phyloP scores from a whole-genome alignment of 2,329 filamentous ascomycete species.

The Plectosphaerella plurivora region DNA sequence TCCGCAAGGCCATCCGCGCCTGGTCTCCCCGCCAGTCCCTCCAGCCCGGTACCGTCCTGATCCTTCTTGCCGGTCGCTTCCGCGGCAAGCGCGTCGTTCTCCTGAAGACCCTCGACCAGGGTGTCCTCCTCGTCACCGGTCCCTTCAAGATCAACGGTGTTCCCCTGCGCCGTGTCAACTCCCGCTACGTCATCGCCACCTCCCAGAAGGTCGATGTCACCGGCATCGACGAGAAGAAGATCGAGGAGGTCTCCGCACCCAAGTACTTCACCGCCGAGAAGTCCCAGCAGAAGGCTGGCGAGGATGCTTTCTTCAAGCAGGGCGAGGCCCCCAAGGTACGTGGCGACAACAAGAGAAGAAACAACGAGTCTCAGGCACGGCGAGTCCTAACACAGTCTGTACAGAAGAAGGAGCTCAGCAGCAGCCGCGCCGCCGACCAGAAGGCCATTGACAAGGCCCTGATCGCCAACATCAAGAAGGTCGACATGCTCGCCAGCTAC shows the following conservation, averaged over 20 bases:
- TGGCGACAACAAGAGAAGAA: neutral
- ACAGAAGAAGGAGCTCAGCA: constrained; percentile 96
- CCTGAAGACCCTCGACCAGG: constrained; percentile 95
- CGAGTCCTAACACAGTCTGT: constrained; percentile 19
- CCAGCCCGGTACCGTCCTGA: constrained; percentile 92
- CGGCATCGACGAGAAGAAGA: constrained; percentile 87
- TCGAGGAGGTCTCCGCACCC: constrained; percentile 67
- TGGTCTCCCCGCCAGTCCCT: constrained; percentile 86
- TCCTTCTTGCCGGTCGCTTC: constrained; percentile 99
- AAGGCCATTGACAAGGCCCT: constrained; percentile 98
- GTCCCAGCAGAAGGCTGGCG: constrained; percentile 87
- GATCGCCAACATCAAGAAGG: constrained; percentile 96
- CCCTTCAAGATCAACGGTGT: constrained; percentile 99
- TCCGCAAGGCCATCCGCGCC: constrained; percentile 88
- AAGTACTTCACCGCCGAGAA: constrained; percentile 98
- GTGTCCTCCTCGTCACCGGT: constrained; percentile 97
- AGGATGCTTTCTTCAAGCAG: constrained; percentile 99
- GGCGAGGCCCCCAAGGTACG: constrained; percentile 95
- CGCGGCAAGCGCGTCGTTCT: constrained; percentile 99
- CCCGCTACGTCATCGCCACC: constrained; percentile 90
- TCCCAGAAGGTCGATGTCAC: constrained; percentile 79
- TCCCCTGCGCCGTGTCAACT: constrained; percentile 89
- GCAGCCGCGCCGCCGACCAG: constrained; percentile 92
- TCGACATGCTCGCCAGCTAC: constrained; percentile 89
- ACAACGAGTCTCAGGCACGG: neutral